phyloP scores from a whole-genome alignment of 768 basidiomycete genomes.

The Kwoniella heveanensis region DNA sequence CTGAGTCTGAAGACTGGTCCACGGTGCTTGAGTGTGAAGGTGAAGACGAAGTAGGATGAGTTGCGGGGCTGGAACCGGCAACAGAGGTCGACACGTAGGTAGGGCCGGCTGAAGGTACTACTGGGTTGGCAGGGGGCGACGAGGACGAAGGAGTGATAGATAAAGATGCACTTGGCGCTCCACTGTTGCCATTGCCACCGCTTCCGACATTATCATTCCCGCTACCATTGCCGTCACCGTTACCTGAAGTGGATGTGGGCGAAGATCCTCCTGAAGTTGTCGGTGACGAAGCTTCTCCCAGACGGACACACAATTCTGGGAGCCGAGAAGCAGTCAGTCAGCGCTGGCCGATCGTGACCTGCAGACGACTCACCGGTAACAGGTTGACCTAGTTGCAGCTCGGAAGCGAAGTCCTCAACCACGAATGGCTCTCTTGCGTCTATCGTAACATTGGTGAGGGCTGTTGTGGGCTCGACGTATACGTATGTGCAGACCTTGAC shows the following conservation, averaged over 20 bases:
- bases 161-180: not conserved
- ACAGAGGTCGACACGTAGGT: not conserved
- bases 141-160: not conserved
- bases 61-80: not conserved
- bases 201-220: too few species aligned
- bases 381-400: slow-evolving; percentile 7
- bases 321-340: not conserved
- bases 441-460: not conserved
- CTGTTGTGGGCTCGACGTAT: slow-evolving; percentile 7
- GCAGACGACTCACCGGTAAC: slow-evolving; percentile 8
- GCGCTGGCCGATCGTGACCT: not conserved
- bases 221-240: slow-evolving; percentile 1
- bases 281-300: not conserved
- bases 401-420: slow-evolving; percentile 4
- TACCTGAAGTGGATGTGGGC: not conserved
- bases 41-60: not conserved
- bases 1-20: not conserved
- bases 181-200: not conserved
- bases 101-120: not conserved
- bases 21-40: not conserved
- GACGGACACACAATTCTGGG: slow-evolving; percentile 16
- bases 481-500: slow-evolving; percentile 21
- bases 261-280: not conserved
- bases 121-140: not conserved
- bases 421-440: not conserved